Evolutionary conservation across 2,329 filamentous ascomycete genomes (phyloP), one percentile per base, ranked within the genome.

Genomic region (Beauveria brongniartii): DNA sequence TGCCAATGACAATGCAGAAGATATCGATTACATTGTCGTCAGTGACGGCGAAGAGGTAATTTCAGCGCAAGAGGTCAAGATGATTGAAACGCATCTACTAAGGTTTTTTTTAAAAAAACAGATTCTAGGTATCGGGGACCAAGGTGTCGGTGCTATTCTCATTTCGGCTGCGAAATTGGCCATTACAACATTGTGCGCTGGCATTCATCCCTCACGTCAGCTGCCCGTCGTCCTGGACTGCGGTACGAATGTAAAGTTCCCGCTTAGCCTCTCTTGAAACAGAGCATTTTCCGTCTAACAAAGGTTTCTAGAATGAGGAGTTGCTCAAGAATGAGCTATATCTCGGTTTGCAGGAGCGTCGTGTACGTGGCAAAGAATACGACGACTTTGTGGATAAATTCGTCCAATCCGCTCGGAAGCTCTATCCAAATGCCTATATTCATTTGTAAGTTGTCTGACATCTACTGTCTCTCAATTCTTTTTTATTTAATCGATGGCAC

Each of bases 21-120:
- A 94, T 61, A 85, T 96, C 40, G 92, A 96, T 72, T 87, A 95
- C 67, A 94, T 96, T 64, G 91, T 94, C 6, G 90, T 94, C 7
- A 91, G 88, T 48, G 78, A 84, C 64, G 82, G 83, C 7, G 82
- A 86, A 64, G 79, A 92, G 30, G 51, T 53, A 41, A 18, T 40
- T 40, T 1, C 14, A 18, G 2, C 18, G 12, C 22, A 3, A 10
- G 12, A 37, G 2, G 12, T 14, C 12, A 34, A 14, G 12, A 34
- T 14, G 30, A 5, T 34, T 34, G 2, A 10, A 34, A 14, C 30
- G 12, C 5, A 14, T 1, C 5, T 34, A 34, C 30, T 14, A 34
- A 34, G 30, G 12, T 3, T 0, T 5, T 5, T 9, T 5, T 1
- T 1, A 22, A 24, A 24, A 5, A 24, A 24, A 24, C 24, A 52